Percentiles rank a stretch among this genome's conserved stretches.
phyloP scores from a whole-genome alignment of 2,329 filamentous ascomycete genomes.

The Diplodia intermedia region DNA sequence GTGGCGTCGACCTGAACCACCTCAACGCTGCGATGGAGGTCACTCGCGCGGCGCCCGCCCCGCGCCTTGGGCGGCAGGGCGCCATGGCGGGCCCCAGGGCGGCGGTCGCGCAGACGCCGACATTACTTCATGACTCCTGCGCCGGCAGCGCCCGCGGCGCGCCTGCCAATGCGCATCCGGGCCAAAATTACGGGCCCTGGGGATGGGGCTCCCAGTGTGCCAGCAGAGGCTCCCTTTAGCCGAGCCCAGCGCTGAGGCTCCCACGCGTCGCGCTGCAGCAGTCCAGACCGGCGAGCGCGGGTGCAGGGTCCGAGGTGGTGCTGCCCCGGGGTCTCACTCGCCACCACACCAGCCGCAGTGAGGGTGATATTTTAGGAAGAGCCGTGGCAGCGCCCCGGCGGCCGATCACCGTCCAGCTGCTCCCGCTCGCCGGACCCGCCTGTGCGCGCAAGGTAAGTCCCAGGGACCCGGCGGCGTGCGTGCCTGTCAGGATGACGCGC shows the following conservation, averaged over 20 bases:
- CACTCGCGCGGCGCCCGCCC: not conserved
- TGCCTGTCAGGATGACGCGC: constrained; percentile 25
- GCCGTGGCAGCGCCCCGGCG: constrained; percentile 26
- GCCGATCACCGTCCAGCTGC: constrained; percentile 20
- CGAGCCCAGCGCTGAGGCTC: constrained; percentile 20
- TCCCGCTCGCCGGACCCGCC: constrained; percentile 16
- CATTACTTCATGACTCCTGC: constrained; percentile 20
- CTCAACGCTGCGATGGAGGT: not conserved
- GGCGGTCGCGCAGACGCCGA: not conserved
- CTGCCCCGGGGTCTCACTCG: constrained; percentile 24
- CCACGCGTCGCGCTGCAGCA: constrained; percentile 11
- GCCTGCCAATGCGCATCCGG: constrained; percentile 5
- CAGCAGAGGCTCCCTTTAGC: constrained; percentile 8
- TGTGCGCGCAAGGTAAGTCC: constrained; percentile 18
- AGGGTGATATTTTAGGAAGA: constrained; percentile 27
- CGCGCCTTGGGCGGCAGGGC: not conserved
- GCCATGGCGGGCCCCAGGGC: constrained; percentile 2
- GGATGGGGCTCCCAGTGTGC: constrained; percentile 22
- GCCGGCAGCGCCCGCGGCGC: constrained; percentile 20
- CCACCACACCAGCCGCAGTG: constrained; percentile 28
- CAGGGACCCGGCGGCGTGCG: not conserved
- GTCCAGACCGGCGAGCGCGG: constrained; percentile 9
- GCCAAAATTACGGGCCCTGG: constrained; percentile 16
- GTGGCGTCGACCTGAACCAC: constrained; percentile 19
- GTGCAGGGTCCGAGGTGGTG: constrained; percentile 6